Percentiles rank a stretch among this genome's conserved stretches.
Conservation (phyloP, 176 grass and related monocot genomes). For the Elaeis guineensis region DNA sequence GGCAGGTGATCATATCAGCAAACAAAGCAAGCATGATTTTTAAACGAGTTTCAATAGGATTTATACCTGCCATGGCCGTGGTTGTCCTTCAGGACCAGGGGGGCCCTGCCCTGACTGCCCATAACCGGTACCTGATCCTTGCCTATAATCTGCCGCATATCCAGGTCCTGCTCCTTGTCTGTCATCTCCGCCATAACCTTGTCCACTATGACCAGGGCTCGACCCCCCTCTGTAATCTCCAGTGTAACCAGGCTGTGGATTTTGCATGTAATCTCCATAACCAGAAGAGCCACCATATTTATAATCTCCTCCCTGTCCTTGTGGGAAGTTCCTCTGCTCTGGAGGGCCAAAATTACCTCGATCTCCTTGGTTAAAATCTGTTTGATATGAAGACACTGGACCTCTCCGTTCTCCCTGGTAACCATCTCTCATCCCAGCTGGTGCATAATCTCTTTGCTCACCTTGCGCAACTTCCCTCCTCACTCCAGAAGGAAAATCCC, state of each 20-base stretch:
- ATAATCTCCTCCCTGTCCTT: conserved; percentile 34
- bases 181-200: conserved; percentile 9
- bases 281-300: conserved; percentile 23
- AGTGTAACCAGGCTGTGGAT: conserved; percentile 3
- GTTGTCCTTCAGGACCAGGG: conserved; percentile 35
- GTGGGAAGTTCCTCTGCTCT: conserved; percentile 41
- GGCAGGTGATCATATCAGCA: no score
- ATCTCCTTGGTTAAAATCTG: conserved; percentile 35
- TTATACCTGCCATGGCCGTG: conserved; percentile 47
- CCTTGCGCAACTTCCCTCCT: conserved; percentile 15
- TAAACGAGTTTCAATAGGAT: neutral
- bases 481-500: conserved; percentile 3
- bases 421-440: neutral
- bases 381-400: conserved; percentile 26
- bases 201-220: no score
- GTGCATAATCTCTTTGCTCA: neutral
- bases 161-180: neutral
- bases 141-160: conserved; percentile 20
- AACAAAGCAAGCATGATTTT: no score
- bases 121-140: conserved; percentile 13
- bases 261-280: conserved; percentile 30
- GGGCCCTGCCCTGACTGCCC: neutral
- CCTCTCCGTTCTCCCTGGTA: conserved; percentile 6
- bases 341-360: conserved; percentile 44
- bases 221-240: neutral